Base-by-base conservation (phyloP, 768 basidiomycete species). In the Cyclocybe cylindracea region DNA sequence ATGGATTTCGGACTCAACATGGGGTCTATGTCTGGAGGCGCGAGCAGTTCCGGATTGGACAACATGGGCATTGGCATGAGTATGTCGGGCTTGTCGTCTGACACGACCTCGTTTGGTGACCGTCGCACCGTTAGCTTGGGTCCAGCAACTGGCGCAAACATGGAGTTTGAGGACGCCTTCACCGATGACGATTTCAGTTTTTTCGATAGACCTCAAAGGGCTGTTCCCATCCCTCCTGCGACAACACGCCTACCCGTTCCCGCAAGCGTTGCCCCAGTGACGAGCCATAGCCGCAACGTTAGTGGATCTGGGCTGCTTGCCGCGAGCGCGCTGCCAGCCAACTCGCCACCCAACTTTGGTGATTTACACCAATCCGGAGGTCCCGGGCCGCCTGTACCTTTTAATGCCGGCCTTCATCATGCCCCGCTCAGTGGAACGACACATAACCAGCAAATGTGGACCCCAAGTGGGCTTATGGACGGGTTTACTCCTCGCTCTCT, bases 141-240 rank as follows among this genome's bases (percentile, higher is more conserved):
- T 24, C 5, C 64, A 4, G 66, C 66, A 31, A 59, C 68, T 33
- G 64, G 61, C 34, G 66, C 67, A 16, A 67, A 73, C 44, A 70
- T 77, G 66, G 82, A 80, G 39, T 81, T 81, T 46, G 83, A 85
- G 33, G 79, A 83, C 16, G 78, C 75, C 1, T 86, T 93, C 59
- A 92, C 91, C 0, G 91, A 94, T 46, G 91, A 92, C 49, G 91
- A 94, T 66, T 94, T 94, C 66, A 87, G 82, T 64, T 94, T 91
- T 68, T 94, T 93, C 63, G 90, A 94, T 62, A 76, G 75, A 19
- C 84, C 83, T 0, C 48, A 52, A 9, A 24, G 54, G 33, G 46
- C 56, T 24, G 38, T 48, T 10, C 33, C 48, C 42, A 41, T 37
- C 13, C 18, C 41, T 13, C 50, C 51, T 13, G 39, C 44, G 16